Base-by-base conservation (phyloP, 2,329 filamentous ascomycete species). In the Boeremia exigua region DNA sequence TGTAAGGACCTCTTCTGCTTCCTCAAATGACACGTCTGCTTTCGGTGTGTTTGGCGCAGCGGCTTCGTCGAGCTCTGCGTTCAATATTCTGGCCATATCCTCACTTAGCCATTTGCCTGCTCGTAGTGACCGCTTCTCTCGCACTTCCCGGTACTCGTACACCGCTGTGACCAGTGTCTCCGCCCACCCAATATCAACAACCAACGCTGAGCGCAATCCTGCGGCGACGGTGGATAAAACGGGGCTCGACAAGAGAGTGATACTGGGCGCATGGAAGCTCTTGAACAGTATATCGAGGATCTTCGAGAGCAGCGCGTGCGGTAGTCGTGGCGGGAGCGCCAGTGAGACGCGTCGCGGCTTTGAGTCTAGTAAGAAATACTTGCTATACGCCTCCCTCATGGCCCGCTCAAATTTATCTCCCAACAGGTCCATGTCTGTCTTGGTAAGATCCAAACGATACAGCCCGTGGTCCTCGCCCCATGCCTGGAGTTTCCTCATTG, bases 161-260 rank as follows among this genome's bases (percentile, higher is more conserved):
- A 98, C 83, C 6, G 88, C 90, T 0, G 92, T 96, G 19, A 96
- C 85, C 0, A 88, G 84, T 0, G 93, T 96, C 75, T 98, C 95
- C 37, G 87, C 84, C 95, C 95, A 99, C 38, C 94, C 95, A 57
- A 99, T 83, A 69, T 99, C 92, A 33, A 99, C 82, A 0, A 98
- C 86, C 37, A 99, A 75, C 1, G 89, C 92, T n/a, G 91, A 91
- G 12, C 95, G 87, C 36, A 96, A 79, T 0, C 95, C 95, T 6
- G 93, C 92, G 7, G 89, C 89, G 3, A 93, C 84, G 6, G 89
- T 81, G 1, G 87, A 82, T 75, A 95, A 88, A 17, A 92, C 84
- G 0, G 94, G 86, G 0, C 86, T 84, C 1, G 92, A 91, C 68
- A 97, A 79, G 37, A 99, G 81, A 2, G 91, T 93, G 60, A 98